Percentiles rank a stretch among this genome's conserved stretches.
Conservation (phyloP, 345 rosid species). For the Raphanus sativus region DNA sequence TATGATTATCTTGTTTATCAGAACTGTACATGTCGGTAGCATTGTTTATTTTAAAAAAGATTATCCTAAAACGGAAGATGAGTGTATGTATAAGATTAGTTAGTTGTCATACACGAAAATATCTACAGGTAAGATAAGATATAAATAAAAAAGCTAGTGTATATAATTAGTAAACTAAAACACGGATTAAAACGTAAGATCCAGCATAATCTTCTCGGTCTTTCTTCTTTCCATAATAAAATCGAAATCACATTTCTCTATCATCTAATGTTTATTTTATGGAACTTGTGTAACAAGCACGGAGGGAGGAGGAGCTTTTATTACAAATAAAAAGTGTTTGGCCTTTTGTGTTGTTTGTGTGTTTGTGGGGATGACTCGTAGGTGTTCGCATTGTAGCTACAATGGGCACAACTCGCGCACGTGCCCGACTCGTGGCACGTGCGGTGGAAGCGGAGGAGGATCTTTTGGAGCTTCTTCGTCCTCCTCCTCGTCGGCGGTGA, state of each 20-base stretch:
- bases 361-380: conserved; percentile 40
- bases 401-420: conserved; percentile 96
- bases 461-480: conserved; percentile 7
- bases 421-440: conserved; percentile 65
- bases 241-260: conserved; percentile 6
- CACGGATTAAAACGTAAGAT: conserved; percentile 31
- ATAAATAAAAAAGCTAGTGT: neutral
- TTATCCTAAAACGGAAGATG: conserved; percentile 20
- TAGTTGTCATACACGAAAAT: conserved; percentile 5
- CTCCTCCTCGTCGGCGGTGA: conserved; percentile 43
- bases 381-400: conserved; percentile 98
- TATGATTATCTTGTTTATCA: conserved; percentile 19
- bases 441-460: conserved; percentile 42
- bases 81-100: neutral
- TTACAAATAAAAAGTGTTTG: neutral
- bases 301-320: conserved; percentile 8
- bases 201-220: conserved; percentile 35
- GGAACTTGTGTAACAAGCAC: neutral
- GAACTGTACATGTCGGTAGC: conserved; percentile 27
- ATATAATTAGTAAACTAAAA: conserved; percentile 25
- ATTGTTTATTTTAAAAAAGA: neutral
- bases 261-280: neutral
- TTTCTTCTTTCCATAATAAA: neutral
- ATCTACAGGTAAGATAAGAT: conserved; percentile 30
- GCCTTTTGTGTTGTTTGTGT: neutral